A percentile compares a stretch with the other conserved stretches of the same genome.
These are phyloP conservation scores for Pleurotus giganteus DNA, from an alignment of 768 basidiomycete genomes.

Conservation along the genomic window DNA sequence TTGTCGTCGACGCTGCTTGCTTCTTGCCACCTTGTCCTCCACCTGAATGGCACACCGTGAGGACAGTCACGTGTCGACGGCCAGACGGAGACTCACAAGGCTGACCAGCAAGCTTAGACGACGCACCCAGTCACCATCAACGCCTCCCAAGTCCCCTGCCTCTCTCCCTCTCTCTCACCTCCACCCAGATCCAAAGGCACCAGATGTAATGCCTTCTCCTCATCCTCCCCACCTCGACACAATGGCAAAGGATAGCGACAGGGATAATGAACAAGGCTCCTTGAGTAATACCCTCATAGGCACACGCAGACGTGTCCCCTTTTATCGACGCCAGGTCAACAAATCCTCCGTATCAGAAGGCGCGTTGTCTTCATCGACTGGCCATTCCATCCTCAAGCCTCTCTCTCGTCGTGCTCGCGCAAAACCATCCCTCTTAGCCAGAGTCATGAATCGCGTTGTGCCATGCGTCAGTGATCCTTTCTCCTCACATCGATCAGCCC, in stretches of 20 bases:
- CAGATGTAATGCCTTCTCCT: constrained; percentile 11
- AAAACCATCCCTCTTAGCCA: constrained; percentile 28
- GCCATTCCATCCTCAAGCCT: constrained; percentile 24
- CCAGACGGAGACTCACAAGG: too few relatives aligned
- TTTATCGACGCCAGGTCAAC: constrained; percentile 42
- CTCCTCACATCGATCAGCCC: background rate
- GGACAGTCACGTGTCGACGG: constrained; percentile 12
- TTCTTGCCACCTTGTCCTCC: constrained; percentile 12
- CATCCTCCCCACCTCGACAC: constrained; percentile 16
- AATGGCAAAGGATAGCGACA: constrained; percentile 21
- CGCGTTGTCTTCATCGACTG: constrained; percentile 29
- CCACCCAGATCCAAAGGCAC: too few relatives aligned
- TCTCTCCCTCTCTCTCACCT: too few relatives aligned
- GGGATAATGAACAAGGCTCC: constrained; percentile 39
- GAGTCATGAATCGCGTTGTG: constrained; percentile 33
- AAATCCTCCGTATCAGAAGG: constrained; percentile 34
- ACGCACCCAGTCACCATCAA: too few relatives aligned
- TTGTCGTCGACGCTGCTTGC: background rate
- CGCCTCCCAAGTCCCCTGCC: too few relatives aligned
- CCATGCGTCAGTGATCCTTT: constrained; percentile 29
- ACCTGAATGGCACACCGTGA: constrained; percentile 11
- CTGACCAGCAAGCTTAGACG: too few relatives aligned
- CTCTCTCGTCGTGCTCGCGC: constrained; percentile 13
- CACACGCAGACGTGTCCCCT: constrained; percentile 35
- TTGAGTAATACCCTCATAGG: constrained; percentile 36